Base-by-base conservation (phyloP, 352 stramenopile species). In the Phytophthora tubulina region DNA sequence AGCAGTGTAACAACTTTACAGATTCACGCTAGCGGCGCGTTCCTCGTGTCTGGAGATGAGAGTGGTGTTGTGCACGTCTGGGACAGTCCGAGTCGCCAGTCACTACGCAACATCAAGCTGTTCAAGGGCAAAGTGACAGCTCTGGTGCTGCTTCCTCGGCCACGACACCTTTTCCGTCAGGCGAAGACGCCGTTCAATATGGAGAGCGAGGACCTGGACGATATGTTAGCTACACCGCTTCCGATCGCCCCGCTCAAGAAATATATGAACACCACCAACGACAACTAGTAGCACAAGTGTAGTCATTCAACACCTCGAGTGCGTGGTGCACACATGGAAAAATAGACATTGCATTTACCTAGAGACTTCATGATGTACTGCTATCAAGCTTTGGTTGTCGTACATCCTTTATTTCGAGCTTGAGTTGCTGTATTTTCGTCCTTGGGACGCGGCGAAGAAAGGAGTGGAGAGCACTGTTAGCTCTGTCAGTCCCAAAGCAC, bases 201-300 rank as follows among this genome's bases (percentile, higher is more conserved):
- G 17, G 62, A 72, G 61, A 73, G 41, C n/a, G 56, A 80, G n/a
- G 72, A 82, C 35, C 45, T 75, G 31, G 75, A 81, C 45, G 72
- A 75, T 42, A 36, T 70, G 50, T 54, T 81, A 49, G 63, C 68
- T 31, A 75, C 76, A n/a, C 46, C 74, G 44, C 67, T 93, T 33
- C 81, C 84, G n/a, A 75, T 92, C 39, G 82, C 84, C 15, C 86
- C 86, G 51, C 84, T 93, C 42, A 91, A 91, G 54, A 93, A 93
- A 73, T 93, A 92, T 76, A 90, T 93, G 81, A 85, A 84, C 63
- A 50, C 70, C 41, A 66, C 57, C 11, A 67, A 67, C 38, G 63
- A 75, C 67, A 67, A 64, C 42, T 74, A 71, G 46, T 65, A 64
- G 36, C 36, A 31, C 45, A 41, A 63, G 21, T 69, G 41, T 56